Evolutionary conservation across 768 basidiomycete species (phyloP).

Genomic region (Sarcomyxa edulis): DNA sequence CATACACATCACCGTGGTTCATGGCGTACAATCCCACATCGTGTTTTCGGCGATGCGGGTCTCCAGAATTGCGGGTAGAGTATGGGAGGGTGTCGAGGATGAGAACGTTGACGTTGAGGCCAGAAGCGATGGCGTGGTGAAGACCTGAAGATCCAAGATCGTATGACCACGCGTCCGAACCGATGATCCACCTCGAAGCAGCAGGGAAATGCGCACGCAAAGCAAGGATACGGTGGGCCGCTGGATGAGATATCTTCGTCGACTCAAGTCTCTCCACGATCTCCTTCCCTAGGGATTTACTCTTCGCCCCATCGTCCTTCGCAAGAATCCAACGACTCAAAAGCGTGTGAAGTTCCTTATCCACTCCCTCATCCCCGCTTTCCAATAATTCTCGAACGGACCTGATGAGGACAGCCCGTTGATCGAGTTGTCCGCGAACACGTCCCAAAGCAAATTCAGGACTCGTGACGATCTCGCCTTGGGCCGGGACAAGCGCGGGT

Average conservation of each 20-base stretch:
- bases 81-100: constrained; percentile 93
- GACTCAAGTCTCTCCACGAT: constrained; percentile 48
- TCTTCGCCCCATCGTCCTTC: constrained; percentile 66
- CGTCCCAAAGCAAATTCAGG: constrained; percentile 95
- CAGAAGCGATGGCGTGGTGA: constrained; percentile 90
- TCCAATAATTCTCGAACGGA: constrained; percentile 65
- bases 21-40: constrained; percentile 97
- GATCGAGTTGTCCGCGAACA: constrained; percentile 75
- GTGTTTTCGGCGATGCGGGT: constrained; percentile 80
- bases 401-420: constrained; percentile 60
- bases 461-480: constrained; percentile 77
- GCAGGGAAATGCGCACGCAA: constrained; percentile 59
- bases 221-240: constrained; percentile 52
- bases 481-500: constrained; percentile 61
- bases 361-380: constrained; percentile 29
- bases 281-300: constrained; percentile 50
- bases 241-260: constrained; percentile 28
- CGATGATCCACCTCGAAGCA: constrained; percentile 91
- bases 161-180: constrained; percentile 97
- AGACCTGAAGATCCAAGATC: constrained; percentile 94
- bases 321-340: constrained; percentile 77
- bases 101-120: constrained; percentile 90
- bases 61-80: constrained; percentile 63
- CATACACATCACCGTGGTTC: constrained; percentile 97
- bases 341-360: constrained; percentile 58